Percentiles rank a stretch among this genome's conserved stretches.
These are phyloP conservation scores for Colletotrichum australisinense DNA, from an alignment of 2,329 filamentous ascomycete species.

Conservation along the genomic window DNA sequence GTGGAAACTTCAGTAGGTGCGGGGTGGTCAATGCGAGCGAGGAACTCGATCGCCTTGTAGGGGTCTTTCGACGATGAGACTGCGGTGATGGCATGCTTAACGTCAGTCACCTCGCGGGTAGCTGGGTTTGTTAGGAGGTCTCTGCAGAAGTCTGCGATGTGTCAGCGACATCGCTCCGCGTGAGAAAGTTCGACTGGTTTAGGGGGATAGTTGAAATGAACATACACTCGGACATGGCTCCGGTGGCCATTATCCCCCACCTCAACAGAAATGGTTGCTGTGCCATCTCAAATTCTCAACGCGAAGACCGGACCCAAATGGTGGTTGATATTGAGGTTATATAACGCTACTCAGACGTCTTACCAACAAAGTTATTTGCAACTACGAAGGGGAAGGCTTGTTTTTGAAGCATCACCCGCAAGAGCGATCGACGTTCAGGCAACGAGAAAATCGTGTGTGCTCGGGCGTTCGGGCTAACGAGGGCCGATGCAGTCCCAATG, in stretches of 20 bases:
- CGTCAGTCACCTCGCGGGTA: slow-evolving; percentile 74
- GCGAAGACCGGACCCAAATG: too few species aligned
- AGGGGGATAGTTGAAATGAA: slow-evolving; percentile 10
- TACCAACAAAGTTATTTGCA: too few species aligned
- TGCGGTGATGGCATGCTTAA: slow-evolving; percentile 79
- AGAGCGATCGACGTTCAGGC: background rate
- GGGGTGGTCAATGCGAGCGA: slow-evolving; percentile 76
- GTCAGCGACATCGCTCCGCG: background rate
- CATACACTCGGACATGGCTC: slow-evolving; percentile 67
- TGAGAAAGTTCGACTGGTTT: background rate
- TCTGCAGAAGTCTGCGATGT: slow-evolving; percentile 71
- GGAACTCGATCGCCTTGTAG: slow-evolving; percentile 82
- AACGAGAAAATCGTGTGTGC: background rate
- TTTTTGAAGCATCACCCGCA: too few species aligned
- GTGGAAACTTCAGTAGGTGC: slow-evolving; percentile 75
- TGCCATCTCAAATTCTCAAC: slow-evolving; percentile 46
- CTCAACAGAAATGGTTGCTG: slow-evolving; percentile 61
- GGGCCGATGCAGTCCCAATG: too few species aligned
- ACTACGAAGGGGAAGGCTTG: too few species aligned
- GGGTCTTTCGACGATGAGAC: slow-evolving; percentile 84
- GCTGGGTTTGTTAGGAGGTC: slow-evolving; percentile 82
- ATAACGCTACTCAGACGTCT: too few species aligned
- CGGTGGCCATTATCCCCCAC: slow-evolving; percentile 72
- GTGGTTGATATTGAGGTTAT: too few species aligned
- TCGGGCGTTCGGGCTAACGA: background rate